phyloP scores from a whole-genome alignment of 495 filamentous ascomycete genomes.

The Penicillium malachiteum region DNA sequence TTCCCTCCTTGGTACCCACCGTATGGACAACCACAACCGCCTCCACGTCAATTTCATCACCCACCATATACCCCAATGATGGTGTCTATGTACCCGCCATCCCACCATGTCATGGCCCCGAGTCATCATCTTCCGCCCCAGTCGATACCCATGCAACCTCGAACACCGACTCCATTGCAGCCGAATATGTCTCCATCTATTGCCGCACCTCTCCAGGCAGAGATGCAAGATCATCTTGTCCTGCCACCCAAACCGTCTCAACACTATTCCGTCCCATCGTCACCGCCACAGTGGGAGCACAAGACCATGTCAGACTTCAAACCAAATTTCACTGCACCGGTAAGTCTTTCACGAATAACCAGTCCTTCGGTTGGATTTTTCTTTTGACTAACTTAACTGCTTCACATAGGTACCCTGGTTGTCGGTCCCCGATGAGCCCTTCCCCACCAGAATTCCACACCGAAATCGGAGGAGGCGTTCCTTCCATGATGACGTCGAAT shows the following conservation, averaged over 20 bases:
- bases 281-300: slow-evolving; percentile 29
- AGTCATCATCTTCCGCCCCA: slow-evolving; percentile 39
- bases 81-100: slow-evolving; percentile 48
- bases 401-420: slow-evolving; percentile 71
- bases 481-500: slow-evolving; percentile 44
- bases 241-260: slow-evolving; percentile 26
- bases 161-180: slow-evolving; percentile 43
- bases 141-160: slow-evolving; percentile 37
- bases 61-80: slow-evolving; percentile 49
- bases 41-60: slow-evolving; percentile 39
- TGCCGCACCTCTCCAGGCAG: slow-evolving; percentile 26
- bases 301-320: slow-evolving; percentile 22
- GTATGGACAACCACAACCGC: slow-evolving; percentile 48
- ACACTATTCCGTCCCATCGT: slow-evolving; percentile 31
- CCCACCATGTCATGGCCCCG: slow-evolving; percentile 44
- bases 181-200: slow-evolving; percentile 43
- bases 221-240: slow-evolving; percentile 34
- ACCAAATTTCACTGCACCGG: slow-evolving; percentile 61
- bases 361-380: background rate
- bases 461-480: slow-evolving; percentile 41
- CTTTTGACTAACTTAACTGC: slow-evolving; percentile 1
- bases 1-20: slow-evolving; percentile 48
- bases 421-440: slow-evolving; percentile 65
- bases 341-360: slow-evolving; percentile 37
- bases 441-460: slow-evolving; percentile 52